Evolutionary conservation across 1,139 yeast species (phyloP), one percentile per base, ranked within the genome.

Genomic region (Yamadazyma atmosphaerica): DNA sequence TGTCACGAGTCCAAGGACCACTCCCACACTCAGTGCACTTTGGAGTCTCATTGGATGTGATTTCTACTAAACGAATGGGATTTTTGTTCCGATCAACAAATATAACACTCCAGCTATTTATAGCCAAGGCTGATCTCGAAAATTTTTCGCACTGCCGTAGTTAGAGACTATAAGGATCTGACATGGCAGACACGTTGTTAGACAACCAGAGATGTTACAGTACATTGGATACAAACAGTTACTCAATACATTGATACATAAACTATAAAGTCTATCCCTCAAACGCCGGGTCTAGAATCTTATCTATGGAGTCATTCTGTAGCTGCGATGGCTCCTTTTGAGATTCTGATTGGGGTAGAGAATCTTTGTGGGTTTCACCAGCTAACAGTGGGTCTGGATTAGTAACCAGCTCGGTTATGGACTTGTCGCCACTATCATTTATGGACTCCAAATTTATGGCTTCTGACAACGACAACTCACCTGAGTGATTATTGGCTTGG

Each of bases 221-320:
- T 9, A 19, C 22, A 19, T 9, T 19, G 22, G 22, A 19, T 9
- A 19, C 22, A 19, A 6, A 6, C 8, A 19, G 7, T 8, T 23
- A 11, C 5, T 7, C 5, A n/a, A 10, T 23, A 23, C 26, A 23
- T 11, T 10, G n/a, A 23, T 23, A 23, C 26, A 23, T 19, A 19
- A 19, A 19, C 22, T 19, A 19, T 19, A 19, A 19, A 19, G 29
- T 14, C 33, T 34, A 42, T 16, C 38, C 37, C 13, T 46, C 51
- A 33, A 49, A 48, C 12, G 47, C 50, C 15, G 53, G 53, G 35
- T 49, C 53, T 32, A 49, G 45, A 28, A 46, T 46, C 22, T 47
- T 52, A 18, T 55, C 58, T 26, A 49, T 56, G 14, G 52, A 52
- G 3, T 44, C 50, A 18, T 11, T 49, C 54, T 2, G 32, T 42